phyloP scores from a whole-genome alignment of 768 basidiomycete genomes.

The Russula emetica region DNA sequence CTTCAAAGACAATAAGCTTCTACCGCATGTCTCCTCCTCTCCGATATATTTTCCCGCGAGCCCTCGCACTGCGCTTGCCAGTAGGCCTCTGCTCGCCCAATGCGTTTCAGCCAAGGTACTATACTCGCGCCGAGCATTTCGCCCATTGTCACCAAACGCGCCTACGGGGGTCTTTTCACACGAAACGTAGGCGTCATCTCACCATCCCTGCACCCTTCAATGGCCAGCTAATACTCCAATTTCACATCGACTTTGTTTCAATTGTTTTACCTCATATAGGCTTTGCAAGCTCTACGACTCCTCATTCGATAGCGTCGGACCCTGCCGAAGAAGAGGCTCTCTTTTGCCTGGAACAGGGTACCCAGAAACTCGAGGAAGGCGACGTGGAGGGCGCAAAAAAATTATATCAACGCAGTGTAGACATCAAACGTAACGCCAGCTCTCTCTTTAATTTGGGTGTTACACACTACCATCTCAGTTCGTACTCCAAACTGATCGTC shows the following conservation, averaged over 20 bases:
- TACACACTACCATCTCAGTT: constrained; percentile 85
- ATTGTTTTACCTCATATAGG: constrained; percentile 42
- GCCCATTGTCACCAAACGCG: neutral
- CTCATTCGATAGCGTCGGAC: constrained; percentile 77
- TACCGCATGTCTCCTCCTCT: constrained; percentile 22
- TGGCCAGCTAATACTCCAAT: constrained; percentile 1
- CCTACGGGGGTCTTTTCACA: neutral
- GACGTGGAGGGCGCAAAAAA: constrained; percentile 75
- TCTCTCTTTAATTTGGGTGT: constrained; percentile 86
- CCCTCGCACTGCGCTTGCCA: constrained; percentile 10
- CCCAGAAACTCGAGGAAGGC: constrained; percentile 79
- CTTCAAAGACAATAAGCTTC: constrained; percentile 19
- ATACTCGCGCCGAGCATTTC: neutral
- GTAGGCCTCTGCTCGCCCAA: neutral
- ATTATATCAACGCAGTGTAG: constrained; percentile 72
- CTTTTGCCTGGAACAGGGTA: constrained; percentile 77
- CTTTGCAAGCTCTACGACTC: constrained; percentile 75
- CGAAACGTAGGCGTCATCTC: constrained; percentile 20
- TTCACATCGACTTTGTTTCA: constrained; percentile 26
- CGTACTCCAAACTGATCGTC: constrained; percentile 32
- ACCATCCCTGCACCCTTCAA: neutral
- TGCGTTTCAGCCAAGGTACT: neutral
- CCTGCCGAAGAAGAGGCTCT: constrained; percentile 79
- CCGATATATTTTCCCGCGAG: constrained; percentile 13
- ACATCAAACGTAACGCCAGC: constrained; percentile 75